Evolutionary conservation across 768 basidiomycete species (phyloP).

Genomic region (Termitomyces sp.): DNA sequence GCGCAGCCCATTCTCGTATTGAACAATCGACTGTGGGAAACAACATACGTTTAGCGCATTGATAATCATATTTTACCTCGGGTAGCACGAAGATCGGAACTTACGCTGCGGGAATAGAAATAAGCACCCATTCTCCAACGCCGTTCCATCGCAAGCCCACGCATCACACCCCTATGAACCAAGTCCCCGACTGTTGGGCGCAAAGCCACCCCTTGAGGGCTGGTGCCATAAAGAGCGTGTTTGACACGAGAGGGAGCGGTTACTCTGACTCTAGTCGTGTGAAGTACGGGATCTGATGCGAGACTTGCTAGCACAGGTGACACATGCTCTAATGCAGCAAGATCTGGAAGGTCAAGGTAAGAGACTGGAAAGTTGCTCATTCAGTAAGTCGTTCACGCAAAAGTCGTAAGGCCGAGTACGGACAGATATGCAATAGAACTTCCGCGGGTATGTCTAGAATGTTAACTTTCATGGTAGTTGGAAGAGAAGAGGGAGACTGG

Average conservation of each 20-base stretch:
- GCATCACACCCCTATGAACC: conserved; percentile 65
- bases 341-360: conserved; percentile 70
- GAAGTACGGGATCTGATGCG: conserved; percentile 58
- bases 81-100: conserved; percentile 16
- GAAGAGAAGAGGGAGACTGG: neutral
- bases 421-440: conserved; percentile 54
- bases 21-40: conserved; percentile 48
- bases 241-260: conserved; percentile 63
- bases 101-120: conserved; percentile 55
- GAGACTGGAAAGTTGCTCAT: conserved; percentile 39
- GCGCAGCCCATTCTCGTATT: conserved; percentile 55
- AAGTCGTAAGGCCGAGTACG: conserved; percentile 12
- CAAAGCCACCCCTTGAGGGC: conserved; percentile 48
- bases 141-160: conserved; percentile 60
- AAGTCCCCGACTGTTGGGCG: conserved; percentile 65
- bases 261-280: conserved; percentile 53
- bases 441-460: conserved; percentile 47
- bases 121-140: conserved; percentile 64
- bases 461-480: conserved; percentile 14
- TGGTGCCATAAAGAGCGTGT: conserved; percentile 58
- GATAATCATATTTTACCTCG: neutral
- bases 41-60: conserved; percentile 4
- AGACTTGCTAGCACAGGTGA: conserved; percentile 43
- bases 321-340: conserved; percentile 45
- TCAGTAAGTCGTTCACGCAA: neutral